A percentile compares a stretch with the other conserved stretches of the same genome.
phyloP scores from a whole-genome alignment of 345 rosid genomes.

The Cardamine chenopodiifolia region DNA sequence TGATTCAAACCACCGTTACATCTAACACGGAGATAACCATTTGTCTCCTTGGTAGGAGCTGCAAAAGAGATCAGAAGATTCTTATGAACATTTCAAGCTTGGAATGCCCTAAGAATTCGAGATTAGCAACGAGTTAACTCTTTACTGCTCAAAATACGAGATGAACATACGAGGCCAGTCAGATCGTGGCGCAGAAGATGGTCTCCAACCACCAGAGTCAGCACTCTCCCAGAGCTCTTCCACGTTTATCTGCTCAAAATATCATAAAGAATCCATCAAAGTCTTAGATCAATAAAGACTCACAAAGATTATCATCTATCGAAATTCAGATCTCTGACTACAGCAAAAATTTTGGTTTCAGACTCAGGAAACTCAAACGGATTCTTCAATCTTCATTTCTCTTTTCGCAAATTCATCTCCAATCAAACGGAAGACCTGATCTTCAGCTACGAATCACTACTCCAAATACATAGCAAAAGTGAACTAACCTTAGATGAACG shows the following conservation, averaged over 20 bases:
- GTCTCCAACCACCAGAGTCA: constrained; percentile 85
- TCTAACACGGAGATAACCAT: constrained; percentile 94
- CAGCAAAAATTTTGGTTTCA: not conserved
- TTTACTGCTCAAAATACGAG: constrained; percentile 32
- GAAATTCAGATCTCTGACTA: not conserved
- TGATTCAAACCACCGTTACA: constrained; percentile 99
- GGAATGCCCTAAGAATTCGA: constrained; percentile 32
- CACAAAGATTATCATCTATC: not conserved
- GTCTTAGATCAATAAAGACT: constrained; percentile 10
- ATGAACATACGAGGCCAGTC: constrained; percentile 80
- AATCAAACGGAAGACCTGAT: constrained; percentile 37
- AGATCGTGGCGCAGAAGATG: constrained; percentile 96
- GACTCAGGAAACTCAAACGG: not conserved
- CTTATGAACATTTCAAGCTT: constrained; percentile 9
- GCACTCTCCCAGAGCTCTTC: constrained; percentile 93
- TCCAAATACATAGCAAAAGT: not conserved
- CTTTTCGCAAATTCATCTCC: constrained; percentile 11
- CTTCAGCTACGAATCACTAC: constrained; percentile 23
- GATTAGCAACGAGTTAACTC: constrained; percentile 38
- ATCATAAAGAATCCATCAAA: constrained; percentile 23
- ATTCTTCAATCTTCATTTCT: not conserved
- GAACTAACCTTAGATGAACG: constrained; percentile 59
- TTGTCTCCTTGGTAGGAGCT: constrained; percentile 86
- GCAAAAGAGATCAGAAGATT: constrained; percentile 40
- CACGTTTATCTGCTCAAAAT: constrained; percentile 58